A percentile compares a stretch with the other conserved stretches of the same genome.
Conservation (phyloP, 208 protist genomes). For the Acanthamoeba lugdunensis region DNA sequence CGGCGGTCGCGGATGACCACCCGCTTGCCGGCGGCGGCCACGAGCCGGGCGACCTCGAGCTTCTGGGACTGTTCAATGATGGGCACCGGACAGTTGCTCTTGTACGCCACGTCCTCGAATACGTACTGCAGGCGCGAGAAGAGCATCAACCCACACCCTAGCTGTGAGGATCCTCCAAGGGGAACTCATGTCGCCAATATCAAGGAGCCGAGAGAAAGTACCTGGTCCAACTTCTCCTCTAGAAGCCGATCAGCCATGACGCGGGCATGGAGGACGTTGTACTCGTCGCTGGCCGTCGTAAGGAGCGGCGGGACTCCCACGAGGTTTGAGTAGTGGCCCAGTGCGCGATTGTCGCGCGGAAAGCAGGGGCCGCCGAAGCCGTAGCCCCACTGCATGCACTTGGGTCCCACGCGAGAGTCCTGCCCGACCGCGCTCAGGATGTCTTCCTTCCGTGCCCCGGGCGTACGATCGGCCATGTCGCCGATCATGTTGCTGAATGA, state of each 20-base stretch:
- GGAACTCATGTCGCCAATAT: not conserved
- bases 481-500: constrained; percentile 83
- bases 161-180: not conserved
- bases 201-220: not conserved
- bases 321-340: constrained; percentile 77
- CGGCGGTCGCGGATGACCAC: constrained; percentile 78
- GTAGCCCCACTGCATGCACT: constrained; percentile 85
- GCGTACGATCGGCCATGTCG: constrained; percentile 84
- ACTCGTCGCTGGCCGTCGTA: constrained; percentile 81
- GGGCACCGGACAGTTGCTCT: constrained; percentile 81
- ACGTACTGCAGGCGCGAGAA: constrained; percentile 70
- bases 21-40: constrained; percentile 77
- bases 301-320: constrained; percentile 82
- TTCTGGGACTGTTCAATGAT: constrained; percentile 86
- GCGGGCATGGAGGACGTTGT: constrained; percentile 81
- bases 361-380: constrained; percentile 86
- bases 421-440: constrained; percentile 84
- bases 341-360: constrained; percentile 84
- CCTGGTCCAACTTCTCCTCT: constrained; percentile 65
- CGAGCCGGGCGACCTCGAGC: constrained; percentile 77
- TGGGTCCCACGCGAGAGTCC: constrained; percentile 85
- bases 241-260: constrained; percentile 80
- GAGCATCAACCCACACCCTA: not conserved
- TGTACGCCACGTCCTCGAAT: constrained; percentile 85
- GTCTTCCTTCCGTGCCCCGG: constrained; percentile 84